Base-by-base conservation (phyloP, 2,329 filamentous ascomycete species). In the Stromatinia cepivora region DNA sequence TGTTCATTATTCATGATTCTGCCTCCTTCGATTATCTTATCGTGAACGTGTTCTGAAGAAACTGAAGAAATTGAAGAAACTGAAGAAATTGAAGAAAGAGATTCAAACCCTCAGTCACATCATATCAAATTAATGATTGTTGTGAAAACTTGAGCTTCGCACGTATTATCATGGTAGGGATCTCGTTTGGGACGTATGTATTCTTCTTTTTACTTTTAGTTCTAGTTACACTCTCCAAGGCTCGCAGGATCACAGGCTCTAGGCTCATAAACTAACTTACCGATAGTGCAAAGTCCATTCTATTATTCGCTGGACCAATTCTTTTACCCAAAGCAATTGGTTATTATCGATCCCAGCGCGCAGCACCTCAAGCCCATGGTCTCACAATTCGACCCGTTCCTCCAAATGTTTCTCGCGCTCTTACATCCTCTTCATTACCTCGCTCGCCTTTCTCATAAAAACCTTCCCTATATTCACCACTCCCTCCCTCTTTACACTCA, bases 401-500 rank as follows among this genome's bases (percentile, higher is more conserved):
- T 17, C 74, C 78, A 1, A 77, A 80, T 54, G 86, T 87, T 65
- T 80, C 82, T n/a, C 81, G 88, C 78, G 81, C 89, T 69, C 81
- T 92, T 76, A 80, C 83, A 70, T 92, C 75, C 82, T 95, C 75
- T 82, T 87, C 78, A 66, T 84, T 73, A 72, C 80, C 25, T 74
- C 81, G 5, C 75, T 87, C 74, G 77, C 88, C 70, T 85, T 87
- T 79, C 79, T 92, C 65, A 75, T 89, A 70, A 85, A 87, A 70
- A 89, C 90, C 22, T 81, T 94, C 0, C 89, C 92, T 0, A 73
- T 81, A 70, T 89, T 93, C 76, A 83, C 87, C 8, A 90, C 92
- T 6, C 88, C 92, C 78, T 97, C 97, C 81, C 83, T 98, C 79
- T 97, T 98, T 84, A 77, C 80, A 42, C 80, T 83, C 25, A 97